Percentiles rank a stretch among this genome's conserved stretches.
Evolutionary conservation across 768 basidiomycete genomes (phyloP).

Genomic region (Neoboletus magnificus): DNA sequence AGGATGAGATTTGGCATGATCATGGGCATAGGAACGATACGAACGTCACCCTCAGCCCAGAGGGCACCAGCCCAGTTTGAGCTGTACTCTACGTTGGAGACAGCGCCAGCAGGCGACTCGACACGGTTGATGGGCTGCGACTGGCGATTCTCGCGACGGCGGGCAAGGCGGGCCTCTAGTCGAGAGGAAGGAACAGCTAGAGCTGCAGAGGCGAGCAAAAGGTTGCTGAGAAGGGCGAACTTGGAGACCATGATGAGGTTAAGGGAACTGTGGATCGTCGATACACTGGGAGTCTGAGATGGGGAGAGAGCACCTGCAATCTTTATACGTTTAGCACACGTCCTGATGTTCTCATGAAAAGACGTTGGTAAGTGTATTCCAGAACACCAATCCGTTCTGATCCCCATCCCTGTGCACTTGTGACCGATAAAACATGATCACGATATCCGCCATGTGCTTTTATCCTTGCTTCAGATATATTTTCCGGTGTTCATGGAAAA

Average conservation of each 20-base stretch:
- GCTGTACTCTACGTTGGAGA: conserved; percentile 13
- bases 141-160: conserved; percentile 12
- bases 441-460: background rate
- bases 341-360: conserved; percentile 1
- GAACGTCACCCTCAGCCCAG: conserved; percentile 7
- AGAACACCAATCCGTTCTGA: background rate
- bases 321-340: conserved; percentile 2
- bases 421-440: background rate
- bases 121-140: conserved; percentile 6
- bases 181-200: conserved; percentile 18
- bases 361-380: background rate
- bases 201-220: conserved; percentile 18
- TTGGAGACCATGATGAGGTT: conserved; percentile 17
- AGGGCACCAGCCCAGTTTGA: conserved; percentile 20
- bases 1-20: background rate
- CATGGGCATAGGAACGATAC: background rate
- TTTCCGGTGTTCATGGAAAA: background rate
- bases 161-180: conserved; percentile 8
- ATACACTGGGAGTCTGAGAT: background rate
- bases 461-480: background rate
- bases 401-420: background rate
- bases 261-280: background rate
- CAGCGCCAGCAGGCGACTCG: background rate
- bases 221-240: conserved; percentile 7
- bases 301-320: background rate